phyloP scores from a whole-genome alignment of 768 basidiomycete species.

The Dacryopinax spathularia region DNA sequence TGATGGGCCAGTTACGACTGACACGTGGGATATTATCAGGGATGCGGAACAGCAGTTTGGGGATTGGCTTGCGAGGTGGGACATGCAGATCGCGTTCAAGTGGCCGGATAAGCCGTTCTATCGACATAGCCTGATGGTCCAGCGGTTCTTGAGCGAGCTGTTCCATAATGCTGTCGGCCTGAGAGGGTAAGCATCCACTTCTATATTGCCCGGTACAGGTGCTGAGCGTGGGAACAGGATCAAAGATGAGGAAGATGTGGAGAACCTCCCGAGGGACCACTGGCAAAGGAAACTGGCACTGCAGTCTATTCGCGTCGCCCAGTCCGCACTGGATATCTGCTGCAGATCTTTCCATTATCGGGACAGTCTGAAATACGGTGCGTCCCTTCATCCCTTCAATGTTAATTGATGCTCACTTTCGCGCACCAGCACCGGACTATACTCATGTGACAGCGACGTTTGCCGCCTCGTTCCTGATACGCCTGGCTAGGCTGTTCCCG shows the following conservation, averaged over 20 bases:
- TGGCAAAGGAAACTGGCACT: slow-evolving; percentile 63
- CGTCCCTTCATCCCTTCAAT: slow-evolving; percentile 13
- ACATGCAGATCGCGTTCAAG: slow-evolving; percentile 62
- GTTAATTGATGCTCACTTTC: neutral
- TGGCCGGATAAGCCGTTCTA: slow-evolving; percentile 60
- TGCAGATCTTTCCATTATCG: slow-evolving; percentile 71
- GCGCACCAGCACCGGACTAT: slow-evolving; percentile 76
- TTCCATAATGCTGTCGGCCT: slow-evolving; percentile 76
- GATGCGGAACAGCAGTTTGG: slow-evolving; percentile 65
- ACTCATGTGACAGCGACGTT: slow-evolving; percentile 91
- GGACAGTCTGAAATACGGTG: slow-evolving; percentile 85
- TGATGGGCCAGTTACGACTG: slow-evolving; percentile 59
- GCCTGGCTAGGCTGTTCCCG: slow-evolving; percentile 77
- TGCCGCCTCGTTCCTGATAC: slow-evolving; percentile 76
- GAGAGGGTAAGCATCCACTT: slow-evolving; percentile 31
- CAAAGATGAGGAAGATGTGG: slow-evolving; percentile 71
- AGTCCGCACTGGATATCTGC: slow-evolving; percentile 68
- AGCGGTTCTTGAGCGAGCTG: slow-evolving; percentile 72
- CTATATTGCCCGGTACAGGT: slow-evolving; percentile 24
- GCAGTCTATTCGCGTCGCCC: slow-evolving; percentile 69
- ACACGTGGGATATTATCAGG: slow-evolving; percentile 55
- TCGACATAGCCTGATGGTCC: slow-evolving; percentile 74
- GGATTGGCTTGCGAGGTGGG: slow-evolving; percentile 71
- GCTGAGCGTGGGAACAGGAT: slow-evolving; percentile 29
- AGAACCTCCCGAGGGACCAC: slow-evolving; percentile 53